Base-by-base conservation (phyloP, 78 protist species). In the Planoprotostelium fungivorum region DNA sequence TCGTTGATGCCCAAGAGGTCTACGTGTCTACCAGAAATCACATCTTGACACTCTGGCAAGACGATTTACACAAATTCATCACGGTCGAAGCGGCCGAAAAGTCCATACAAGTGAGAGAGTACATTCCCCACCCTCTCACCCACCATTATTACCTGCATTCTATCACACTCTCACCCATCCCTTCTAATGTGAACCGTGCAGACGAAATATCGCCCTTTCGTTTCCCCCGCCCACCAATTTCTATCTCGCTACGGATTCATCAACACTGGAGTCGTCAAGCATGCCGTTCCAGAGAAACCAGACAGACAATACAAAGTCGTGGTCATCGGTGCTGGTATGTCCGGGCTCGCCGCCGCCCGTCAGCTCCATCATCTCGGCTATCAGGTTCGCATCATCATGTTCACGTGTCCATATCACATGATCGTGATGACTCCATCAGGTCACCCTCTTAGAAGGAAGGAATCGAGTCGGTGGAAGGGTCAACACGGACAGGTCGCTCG, bases 331-430 rank as follows among this genome's bases (percentile, higher is more conserved):
- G 73, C 73, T 51, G 73, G 73, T 25, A 51, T 51, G 73, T 51
- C 73, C 16, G 73, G 73, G 16, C 16, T 51, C 31, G 73, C 73
- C 5, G 90, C 90, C 31, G 90, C 90, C 31, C 83, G 86, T 5
- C 90, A 88, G 87, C 86, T 88, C 1, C 83, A 88, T 37, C 34
- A 16, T n/a, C 38, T 63, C 35, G 90, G 90, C n/a, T 88, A 83
- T 39, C 36, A 88, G 1, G 90, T 88, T 1, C 31, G 34, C 34
- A 16, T 88, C 29, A 34, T 88, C 73, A 51, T 51, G 31, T 51
- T 16, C 73, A 5, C 31, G 31, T 16, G n/a, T n/a, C n/a, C n/a
- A n/a, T n/a, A n/a, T n/a, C n/a, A n/a, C n/a, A n/a, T n/a, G n/a
- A n/a, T n/a, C n/a, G n/a, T n/a, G n/a, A n/a, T n/a, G n/a, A n/a